Evolutionary conservation across 805 yeast genomes (phyloP), one percentile per base, ranked within the genome.

Genomic region (Yarrowia divulgata): DNA sequence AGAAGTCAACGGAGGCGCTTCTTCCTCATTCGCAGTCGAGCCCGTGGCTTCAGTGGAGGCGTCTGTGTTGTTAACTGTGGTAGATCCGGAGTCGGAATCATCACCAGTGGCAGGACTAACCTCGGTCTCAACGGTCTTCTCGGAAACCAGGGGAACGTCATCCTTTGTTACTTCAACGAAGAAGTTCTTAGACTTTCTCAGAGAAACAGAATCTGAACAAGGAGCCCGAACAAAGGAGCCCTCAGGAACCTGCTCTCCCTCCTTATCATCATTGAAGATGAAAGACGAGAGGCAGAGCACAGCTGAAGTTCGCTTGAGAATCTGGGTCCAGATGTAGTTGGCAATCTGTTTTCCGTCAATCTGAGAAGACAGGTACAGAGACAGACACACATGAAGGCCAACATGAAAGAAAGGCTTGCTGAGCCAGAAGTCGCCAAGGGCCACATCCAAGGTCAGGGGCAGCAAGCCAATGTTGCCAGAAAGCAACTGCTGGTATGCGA

Each of bases 171-270:
- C 98, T 0, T 92, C 86, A 0, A 90, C 89, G 79, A 95, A 95
- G 69, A 93, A 79, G 58, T 85, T 84, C 32, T 73, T 69, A 73
- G 85, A 85, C 72, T 83, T 87, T 60, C 84, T 84, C 69, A 92
- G 81, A 0, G 94, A 86, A 23, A 89, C 87, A 16, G 88, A 88
- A 75, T 93, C 98, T 72, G 85, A 85, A 70, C 87, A 89, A 0
- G 99, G 99, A 0, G 93, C 99, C 69, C 98, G 85, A 42, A 93
- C 86, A 74, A 85, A 89, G 58, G 82, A 81, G 3, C 99, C 99
- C 77, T 91, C 89, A 0, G 93, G 93, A 12, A 77, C 74, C 73
- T 88, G 88, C 2, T 81, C 77, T 12, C 75, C 76, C 2, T 70
- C 67, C 0, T 90, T 88, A 2, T 73, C 73, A 19, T 77, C 80